phyloP scores from a whole-genome alignment of 108 stramenopile genomes.

The Cyclostephanos tholiformis region DNA sequence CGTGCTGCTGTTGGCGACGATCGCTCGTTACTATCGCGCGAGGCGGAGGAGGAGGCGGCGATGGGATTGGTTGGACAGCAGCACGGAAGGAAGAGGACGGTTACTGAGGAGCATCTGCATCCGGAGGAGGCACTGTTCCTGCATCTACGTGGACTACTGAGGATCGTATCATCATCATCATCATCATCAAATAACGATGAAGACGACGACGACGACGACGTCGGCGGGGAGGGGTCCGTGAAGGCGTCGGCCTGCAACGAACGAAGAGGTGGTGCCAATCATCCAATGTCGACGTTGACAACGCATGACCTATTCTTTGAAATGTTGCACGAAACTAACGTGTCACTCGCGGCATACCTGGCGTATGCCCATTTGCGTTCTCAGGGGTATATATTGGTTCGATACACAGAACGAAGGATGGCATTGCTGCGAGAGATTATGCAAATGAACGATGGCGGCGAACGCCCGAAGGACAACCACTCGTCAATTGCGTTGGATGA shows the following conservation, averaged over 20 bases:
- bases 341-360: slow-evolving; percentile 63
- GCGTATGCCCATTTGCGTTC: slow-evolving; percentile 81
- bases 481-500: not conserved
- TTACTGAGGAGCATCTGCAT: slow-evolving; percentile 60
- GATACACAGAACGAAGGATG: slow-evolving; percentile 64
- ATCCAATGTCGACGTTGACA: slow-evolving; percentile 4
- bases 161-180: too few species aligned
- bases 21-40: not conserved
- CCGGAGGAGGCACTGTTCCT: slow-evolving; percentile 85
- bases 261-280: too few species aligned
- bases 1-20: too few species aligned
- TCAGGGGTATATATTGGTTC: slow-evolving; percentile 75
- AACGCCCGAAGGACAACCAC: not conserved
- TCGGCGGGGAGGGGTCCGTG: too few species aligned
- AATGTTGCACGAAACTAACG: slow-evolving; percentile 58
- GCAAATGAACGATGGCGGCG: not conserved
- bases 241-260: too few species aligned
- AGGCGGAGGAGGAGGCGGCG: not conserved
- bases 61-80: too few species aligned
- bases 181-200: too few species aligned
- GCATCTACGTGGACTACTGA: slow-evolving; percentile 67
- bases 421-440: slow-evolving; percentile 22
- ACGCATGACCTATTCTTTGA: slow-evolving; percentile 51
- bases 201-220: too few species aligned
- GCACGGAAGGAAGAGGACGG: slow-evolving; percentile 9